phyloP scores from a whole-genome alignment of 2,329 filamentous ascomycete species.

The Sporothrix brasiliensis region DNA sequence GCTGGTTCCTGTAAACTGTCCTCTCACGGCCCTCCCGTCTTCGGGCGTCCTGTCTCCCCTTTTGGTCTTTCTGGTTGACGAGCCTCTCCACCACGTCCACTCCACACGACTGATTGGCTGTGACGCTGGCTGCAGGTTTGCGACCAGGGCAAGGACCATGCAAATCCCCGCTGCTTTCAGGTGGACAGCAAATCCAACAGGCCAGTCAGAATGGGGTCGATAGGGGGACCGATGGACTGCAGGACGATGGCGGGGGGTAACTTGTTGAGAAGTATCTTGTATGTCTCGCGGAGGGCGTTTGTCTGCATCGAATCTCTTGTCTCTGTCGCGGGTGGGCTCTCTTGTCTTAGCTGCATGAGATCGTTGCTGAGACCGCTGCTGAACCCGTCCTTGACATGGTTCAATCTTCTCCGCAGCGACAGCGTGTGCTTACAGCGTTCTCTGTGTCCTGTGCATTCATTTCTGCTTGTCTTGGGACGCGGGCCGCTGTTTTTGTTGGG shows the following conservation, averaged over 20 bases:
- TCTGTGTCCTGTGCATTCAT: not conserved
- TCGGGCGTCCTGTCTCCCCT: not conserved
- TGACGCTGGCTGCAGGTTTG: slow-evolving; percentile 11
- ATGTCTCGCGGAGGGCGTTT: too few relatives aligned
- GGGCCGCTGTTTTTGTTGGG: slow-evolving; percentile 19
- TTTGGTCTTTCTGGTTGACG: not conserved
- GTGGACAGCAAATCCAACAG: not conserved
- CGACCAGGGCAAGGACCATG: slow-evolving; percentile 13
- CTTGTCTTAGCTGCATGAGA: slow-evolving; percentile 24
- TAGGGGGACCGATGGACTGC: slow-evolving; percentile 14
- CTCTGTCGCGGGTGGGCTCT: not conserved
- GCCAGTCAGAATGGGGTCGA: slow-evolving; percentile 16
- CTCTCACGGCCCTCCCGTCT: not conserved
- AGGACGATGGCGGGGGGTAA: slow-evolving; percentile 13
- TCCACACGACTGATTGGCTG: slow-evolving; percentile 26
- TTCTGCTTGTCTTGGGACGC: slow-evolving; percentile 1
- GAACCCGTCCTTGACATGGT: not conserved
- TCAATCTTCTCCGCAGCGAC: not conserved
- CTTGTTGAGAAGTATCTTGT: slow-evolving; percentile 19
- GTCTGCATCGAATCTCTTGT: not conserved
- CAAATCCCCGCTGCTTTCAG: not conserved
- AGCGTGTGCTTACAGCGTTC: not conserved
- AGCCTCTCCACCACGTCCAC: slow-evolving; percentile 10
- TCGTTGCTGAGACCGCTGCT: not conserved
- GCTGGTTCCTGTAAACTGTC: slow-evolving; percentile 12